phyloP scores from a whole-genome alignment of 23 red algal genomes.

The Cyanidioschyzon merolae region DNA sequence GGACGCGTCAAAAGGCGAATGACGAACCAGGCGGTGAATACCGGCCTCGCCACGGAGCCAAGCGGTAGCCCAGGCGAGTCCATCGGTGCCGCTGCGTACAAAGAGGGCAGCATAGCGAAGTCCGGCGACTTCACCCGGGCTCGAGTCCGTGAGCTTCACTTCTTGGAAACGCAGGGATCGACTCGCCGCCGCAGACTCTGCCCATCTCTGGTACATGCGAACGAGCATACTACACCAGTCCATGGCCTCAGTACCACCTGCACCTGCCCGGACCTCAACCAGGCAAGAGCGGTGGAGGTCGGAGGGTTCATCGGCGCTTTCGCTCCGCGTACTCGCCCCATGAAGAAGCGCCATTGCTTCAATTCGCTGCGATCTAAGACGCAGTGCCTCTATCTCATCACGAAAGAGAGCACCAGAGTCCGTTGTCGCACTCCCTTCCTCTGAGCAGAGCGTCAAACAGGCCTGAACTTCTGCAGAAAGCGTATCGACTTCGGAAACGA shows the following conservation, averaged over 20 bases:
- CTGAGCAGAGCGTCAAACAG: not conserved
- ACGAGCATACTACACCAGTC: conserved; percentile 23
- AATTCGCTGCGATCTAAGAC: not conserved
- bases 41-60: conserved; percentile 54
- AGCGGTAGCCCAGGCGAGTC: not conserved
- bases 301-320: not conserved
- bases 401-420: not conserved
- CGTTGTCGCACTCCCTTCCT: not conserved
- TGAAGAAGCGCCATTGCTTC: not conserved
- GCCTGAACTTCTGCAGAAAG: not conserved
- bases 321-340: not conserved
- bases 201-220: conserved; percentile 20
- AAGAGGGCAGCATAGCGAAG: not conserved
- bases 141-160: not conserved
- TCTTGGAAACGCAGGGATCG: not conserved
- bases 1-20: conserved; percentile 67
- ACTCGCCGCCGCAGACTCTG: not conserved
- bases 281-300: not conserved
- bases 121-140: not conserved
- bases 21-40: conserved; percentile 81
- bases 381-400: not conserved
- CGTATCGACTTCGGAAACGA: not conserved
- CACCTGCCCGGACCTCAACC: conserved; percentile 3
- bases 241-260: conserved; percentile 21
- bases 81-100: not conserved